Base-by-base conservation (phyloP, 495 filamentous ascomycete species). In the Annulohypoxylon moriforme region DNA sequence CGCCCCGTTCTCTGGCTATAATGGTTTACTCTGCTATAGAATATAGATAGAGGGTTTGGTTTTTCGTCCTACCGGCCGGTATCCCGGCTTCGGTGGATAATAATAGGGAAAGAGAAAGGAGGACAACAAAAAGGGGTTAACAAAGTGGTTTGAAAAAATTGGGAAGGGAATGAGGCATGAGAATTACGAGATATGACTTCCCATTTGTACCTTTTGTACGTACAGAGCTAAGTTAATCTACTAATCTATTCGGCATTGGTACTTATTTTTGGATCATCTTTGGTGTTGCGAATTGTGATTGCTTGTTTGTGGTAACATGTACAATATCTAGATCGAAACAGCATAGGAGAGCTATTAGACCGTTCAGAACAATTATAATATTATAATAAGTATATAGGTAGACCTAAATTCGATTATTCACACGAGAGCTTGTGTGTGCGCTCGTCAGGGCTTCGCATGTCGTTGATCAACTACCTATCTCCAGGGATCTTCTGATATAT, bases 161-260 rank as follows among this genome's bases (percentile, higher is more conserved):
- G 47, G 55, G 25, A 58, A 38, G n/a, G 50, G 34, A 42, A 25
- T 40, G 47, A 22, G 33, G 24, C 36, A 24, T 22, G 56, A 44
- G 66, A 68, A 61, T 16, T 59, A 72, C 33, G 71, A 73, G 38
- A 31, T 69, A 65, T 40, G 60, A 68, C 38, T 52, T 61, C 44
- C 47, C 55, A 47, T 58, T 38, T 40, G 34, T 49, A 42, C 14
- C 22, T 42, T 33, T 36, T 42, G 42, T 55, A 47, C 60, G 20
- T 60, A 60, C 34, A 14, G 34, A 47, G 53, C 42, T 14, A 33
- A 16, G 46, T 40, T 64, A 31, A 29, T 44, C 40, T 18, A 44
- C 6, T 60, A 67, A 67, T 58, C 13, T 59, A 52, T 60, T 38
- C 20, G 4, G 8, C 1, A 10, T 25, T 40, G 33, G 14, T 5